Conservation (phyloP, 257 asterid genomes). For the Scutellaria barbata region DNA sequence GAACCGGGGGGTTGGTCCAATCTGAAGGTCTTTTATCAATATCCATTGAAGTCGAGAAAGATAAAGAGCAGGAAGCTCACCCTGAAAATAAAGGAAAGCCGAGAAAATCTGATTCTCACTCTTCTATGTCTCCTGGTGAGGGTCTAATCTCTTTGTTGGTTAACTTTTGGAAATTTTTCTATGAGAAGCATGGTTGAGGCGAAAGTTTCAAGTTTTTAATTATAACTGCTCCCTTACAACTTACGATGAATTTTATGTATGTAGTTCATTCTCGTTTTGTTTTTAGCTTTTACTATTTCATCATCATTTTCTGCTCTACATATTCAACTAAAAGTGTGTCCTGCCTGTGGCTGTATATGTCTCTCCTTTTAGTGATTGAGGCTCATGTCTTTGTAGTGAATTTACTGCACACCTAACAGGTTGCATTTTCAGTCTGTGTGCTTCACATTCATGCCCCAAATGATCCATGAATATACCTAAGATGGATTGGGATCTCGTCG, state of each 20-base stretch:
- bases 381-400: not conserved
- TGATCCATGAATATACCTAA: not conserved
- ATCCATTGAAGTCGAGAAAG: slow-evolving; percentile 42
- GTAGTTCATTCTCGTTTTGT: not conserved
- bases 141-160: slow-evolving; percentile 26
- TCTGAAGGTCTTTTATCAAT: slow-evolving; percentile 80
- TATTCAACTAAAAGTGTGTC: not conserved
- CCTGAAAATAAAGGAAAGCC: slow-evolving; percentile 55
- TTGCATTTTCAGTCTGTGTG: not conserved
- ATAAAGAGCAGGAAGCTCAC: slow-evolving; percentile 40
- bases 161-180: slow-evolving; percentile 15
- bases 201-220: not conserved
- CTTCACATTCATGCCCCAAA: not conserved
- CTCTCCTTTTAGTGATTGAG: not conserved
- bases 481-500: slow-evolving; percentile 1
- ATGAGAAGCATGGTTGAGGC: slow-evolving; percentile 9
- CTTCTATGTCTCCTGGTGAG: slow-evolving; percentile 44
- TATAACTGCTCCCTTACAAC: not conserved
- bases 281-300: not conserved
- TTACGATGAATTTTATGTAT: not conserved
- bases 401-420: not conserved
- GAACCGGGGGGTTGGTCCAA: slow-evolving; percentile 79
- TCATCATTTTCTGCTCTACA: not conserved
- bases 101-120: slow-evolving; percentile 41
- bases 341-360: not conserved